Base-by-base conservation (phyloP, 2,329 filamentous ascomycete species). In the Paracoccidioides brasiliensis region DNA sequence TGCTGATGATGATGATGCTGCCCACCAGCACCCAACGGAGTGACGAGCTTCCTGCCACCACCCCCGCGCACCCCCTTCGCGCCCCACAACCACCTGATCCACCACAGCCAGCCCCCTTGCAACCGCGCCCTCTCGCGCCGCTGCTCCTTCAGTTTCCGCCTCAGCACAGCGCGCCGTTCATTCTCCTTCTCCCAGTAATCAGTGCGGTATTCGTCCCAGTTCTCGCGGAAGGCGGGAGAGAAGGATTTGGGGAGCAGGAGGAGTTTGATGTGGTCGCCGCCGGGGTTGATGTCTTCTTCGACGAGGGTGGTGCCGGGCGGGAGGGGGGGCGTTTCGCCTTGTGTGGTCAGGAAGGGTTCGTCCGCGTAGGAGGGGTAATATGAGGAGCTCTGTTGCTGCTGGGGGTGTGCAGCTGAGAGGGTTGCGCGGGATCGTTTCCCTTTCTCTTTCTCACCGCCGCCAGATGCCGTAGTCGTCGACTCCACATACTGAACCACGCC, bases 171-270 rank as follows among this genome's bases (percentile, higher is more conserved):
- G 10, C 93, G 83, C 2, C 91, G 84, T 69, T 95, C 89, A 66
- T 98, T 98, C 70, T 98, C 93, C 58, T 84, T 84, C 64, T 96
- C 91, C 93, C 93, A 98, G 72, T 96, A 98, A 58, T 96, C 90
- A 38, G 85, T 84, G 54, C 93, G 81, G 71, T 94, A 98, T 14
- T 91, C 78, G 66, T 98, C 93, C 93, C 93, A 98, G 61, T 95
- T 95, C 69, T 97, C 90, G 22, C 93, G 81, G 66, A 98, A 98
- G 49, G 88, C 89, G 0, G 93, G 85, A 5, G 88, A 94, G 66
- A 98, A 98, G 0, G 90, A 90, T 68, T 98, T 98, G 0, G 93
- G 89, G 9, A 96, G 80, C 6, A 98, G 77, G 15, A 97, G 76
- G 0, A 98, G 79, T 70, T 95, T 93, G 63, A 98, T 85, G 66